phyloP scores from a whole-genome alignment of 805 yeast genomes.

The Starmera quercuum region DNA sequence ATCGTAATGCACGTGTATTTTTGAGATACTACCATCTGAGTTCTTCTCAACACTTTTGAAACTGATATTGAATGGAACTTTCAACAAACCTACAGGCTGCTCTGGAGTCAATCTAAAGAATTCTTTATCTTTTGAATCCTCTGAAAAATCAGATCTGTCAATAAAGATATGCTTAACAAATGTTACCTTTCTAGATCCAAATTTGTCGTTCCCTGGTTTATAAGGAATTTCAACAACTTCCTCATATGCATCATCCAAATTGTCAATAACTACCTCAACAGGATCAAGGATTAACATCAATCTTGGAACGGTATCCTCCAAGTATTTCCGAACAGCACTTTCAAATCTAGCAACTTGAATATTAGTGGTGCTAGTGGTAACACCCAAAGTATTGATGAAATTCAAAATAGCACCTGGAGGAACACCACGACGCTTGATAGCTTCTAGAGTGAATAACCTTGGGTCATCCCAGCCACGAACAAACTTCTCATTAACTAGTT shows the following conservation, averaged over 20 bases:
- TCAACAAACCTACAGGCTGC: constrained; percentile 91
- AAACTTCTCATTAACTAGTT: constrained; percentile 68
- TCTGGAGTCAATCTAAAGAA: constrained; percentile 92
- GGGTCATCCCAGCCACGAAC: constrained; percentile 99
- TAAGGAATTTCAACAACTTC: constrained; percentile 48
- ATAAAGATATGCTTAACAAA: constrained; percentile 76
- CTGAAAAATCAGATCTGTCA: constrained; percentile 84
- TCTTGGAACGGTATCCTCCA: constrained; percentile 90
- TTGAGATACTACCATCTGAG: constrained; percentile 50
- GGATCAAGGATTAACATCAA: constrained; percentile 91
- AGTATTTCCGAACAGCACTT: constrained; percentile 74
- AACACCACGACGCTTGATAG: constrained; percentile 92
- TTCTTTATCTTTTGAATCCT: constrained; percentile 47
- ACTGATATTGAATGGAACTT: constrained; percentile 76
- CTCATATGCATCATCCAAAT: constrained; percentile 65
- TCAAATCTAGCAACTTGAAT: constrained; percentile 90
- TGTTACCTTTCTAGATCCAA: constrained; percentile 69
- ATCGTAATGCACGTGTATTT: constrained; percentile 76
- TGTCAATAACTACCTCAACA: constrained; percentile 72
- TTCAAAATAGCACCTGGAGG: constrained; percentile 97
- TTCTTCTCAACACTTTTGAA: constrained; percentile 64
- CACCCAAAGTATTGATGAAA: constrained; percentile 93
- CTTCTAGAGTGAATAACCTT: constrained; percentile 88
- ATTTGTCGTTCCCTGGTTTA: constrained; percentile 76
- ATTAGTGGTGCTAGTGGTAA: constrained; percentile 86